Conservation (phyloP, 768 basidiomycete species). For the Epithele typhae region DNA sequence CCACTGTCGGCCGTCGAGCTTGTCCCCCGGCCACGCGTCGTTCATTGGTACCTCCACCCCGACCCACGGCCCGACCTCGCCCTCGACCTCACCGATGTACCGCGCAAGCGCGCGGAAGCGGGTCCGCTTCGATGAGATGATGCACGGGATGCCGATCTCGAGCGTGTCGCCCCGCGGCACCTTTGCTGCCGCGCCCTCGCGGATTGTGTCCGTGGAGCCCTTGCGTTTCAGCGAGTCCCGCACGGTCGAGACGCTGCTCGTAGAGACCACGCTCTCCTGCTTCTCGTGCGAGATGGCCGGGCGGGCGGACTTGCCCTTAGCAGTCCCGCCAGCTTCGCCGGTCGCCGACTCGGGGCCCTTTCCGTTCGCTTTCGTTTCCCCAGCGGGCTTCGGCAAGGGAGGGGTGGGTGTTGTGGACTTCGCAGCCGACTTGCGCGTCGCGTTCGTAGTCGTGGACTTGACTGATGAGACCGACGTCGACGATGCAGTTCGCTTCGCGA, state of each 20-base stretch:
- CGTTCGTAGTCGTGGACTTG: slow-evolving; percentile 10
- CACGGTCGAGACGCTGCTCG: slow-evolving; percentile 27
- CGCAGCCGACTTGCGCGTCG: slow-evolving; percentile 5
- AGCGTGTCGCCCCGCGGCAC: slow-evolving; percentile 64
- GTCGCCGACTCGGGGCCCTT: slow-evolving; percentile 17
- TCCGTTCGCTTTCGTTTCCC: slow-evolving; percentile 1
- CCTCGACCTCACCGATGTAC: slow-evolving; percentile 84
- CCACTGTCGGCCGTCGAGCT: slow-evolving; percentile 69
- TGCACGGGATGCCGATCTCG: slow-evolving; percentile 86
- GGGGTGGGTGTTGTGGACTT: slow-evolving; percentile 2
- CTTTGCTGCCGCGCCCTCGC: slow-evolving; percentile 11
- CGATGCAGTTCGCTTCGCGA: slow-evolving; percentile 22
- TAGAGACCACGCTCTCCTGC: slow-evolving; percentile 21
- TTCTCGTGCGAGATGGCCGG: slow-evolving; percentile 14
- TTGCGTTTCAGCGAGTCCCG: slow-evolving; percentile 31
- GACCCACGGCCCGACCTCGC: slow-evolving; percentile 83
- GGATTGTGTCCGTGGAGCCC: slow-evolving; percentile 34
- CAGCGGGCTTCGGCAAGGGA: slow-evolving; percentile 1
- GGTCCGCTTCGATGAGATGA: slow-evolving; percentile 77
- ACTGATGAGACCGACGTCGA: slow-evolving; percentile 26
- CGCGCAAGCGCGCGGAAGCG: slow-evolving; percentile 84
- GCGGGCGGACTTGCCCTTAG: slow-evolving; percentile 16
- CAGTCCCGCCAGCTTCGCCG: slow-evolving; percentile 2
- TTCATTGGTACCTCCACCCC: slow-evolving; percentile 84
- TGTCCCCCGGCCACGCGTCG: slow-evolving; percentile 47